Evolutionary conservation across 257 asterid genomes (phyloP), one percentile per base, ranked within the genome.

Genomic region (Euphrasia confusa): DNA sequence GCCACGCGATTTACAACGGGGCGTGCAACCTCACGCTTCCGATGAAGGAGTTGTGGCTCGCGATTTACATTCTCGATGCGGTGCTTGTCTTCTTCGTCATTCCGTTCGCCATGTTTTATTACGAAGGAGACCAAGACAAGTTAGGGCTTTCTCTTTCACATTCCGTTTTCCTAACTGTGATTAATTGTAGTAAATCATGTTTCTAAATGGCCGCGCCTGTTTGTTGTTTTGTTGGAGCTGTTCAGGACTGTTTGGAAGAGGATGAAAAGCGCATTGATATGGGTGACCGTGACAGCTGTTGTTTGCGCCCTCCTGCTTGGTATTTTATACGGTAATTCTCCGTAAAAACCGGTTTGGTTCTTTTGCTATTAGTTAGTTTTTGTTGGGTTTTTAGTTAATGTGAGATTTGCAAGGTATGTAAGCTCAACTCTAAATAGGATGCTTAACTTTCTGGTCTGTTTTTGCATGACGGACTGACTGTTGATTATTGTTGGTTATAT

Each of bases 121-220:
- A 93, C 59, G 99, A 93, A 81, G 99, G 97, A 50, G 99, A 93
- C 75, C 95, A 80, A 82, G 99, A 89, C 72, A 93, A 89, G 97
- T 89, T 48, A 49, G 77, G 60, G 32, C 15, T 64, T 64, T 57
- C 64, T 73, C 14, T 0, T 59, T 44, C 35, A 26, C 14, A 1
- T 64, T 17, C 30, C 35, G 4, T 48, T 4, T 37, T 13, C 1
- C 27, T 33, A 3, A 8, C 11, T 9, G 13, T 18, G 3, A 55
- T 53, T 58, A 21, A 4, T 12, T 61, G 45, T 14, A 14, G 50
- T 14, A 15, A 39, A 35, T 63, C 48, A 8, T 33, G 1, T 60
- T 47, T 62, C 30, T 67, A 17, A 56, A 39, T 55, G 40, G 60
- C 17, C n/a, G 18, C n/a, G 68, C 47, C 11, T 54, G 54, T 15